These are phyloP conservation scores for Hypoxylon fragiforme DNA, from an alignment of 495 filamentous ascomycete genomes.

Conservation along the genomic window DNA sequence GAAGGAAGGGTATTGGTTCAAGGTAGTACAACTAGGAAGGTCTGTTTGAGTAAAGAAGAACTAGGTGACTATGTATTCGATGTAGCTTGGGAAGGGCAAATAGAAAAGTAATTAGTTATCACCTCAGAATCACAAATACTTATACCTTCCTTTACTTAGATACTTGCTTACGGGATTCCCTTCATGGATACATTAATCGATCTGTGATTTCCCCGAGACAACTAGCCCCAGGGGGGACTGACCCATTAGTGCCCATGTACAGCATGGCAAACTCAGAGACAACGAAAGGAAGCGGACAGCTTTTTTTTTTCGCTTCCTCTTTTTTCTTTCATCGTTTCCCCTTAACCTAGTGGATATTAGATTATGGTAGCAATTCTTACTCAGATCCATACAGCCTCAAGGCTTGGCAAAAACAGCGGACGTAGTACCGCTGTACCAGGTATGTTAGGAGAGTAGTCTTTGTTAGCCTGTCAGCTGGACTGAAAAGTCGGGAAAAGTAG, in stretches of 20 bases:
- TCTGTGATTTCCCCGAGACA: slow-evolving; percentile 15
- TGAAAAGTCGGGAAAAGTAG: slow-evolving; percentile 36
- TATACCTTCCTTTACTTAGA: slow-evolving; percentile 24
- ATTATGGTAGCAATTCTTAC: slow-evolving; percentile 24
- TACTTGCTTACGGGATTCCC: neutral
- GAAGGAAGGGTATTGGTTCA: slow-evolving; percentile 7
- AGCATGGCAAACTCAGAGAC: slow-evolving; percentile 4
- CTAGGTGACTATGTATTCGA: slow-evolving; percentile 4
- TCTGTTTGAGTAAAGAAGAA: slow-evolving; percentile 1
- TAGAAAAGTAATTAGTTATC: neutral
- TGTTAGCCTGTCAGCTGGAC: slow-evolving; percentile 28
- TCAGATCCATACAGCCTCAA: slow-evolving; percentile 31
- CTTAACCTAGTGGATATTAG: slow-evolving; percentile 16
- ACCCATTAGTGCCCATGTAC: neutral
- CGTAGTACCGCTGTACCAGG: neutral
- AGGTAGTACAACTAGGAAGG: neutral
- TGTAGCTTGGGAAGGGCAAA: slow-evolving; percentile 9
- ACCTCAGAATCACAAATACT: slow-evolving; percentile 27
- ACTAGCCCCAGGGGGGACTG: slow-evolving; percentile 14
- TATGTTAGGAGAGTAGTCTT: no score
- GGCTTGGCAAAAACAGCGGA: slow-evolving; percentile 19
- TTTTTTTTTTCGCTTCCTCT: slow-evolving; percentile 4
- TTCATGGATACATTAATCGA: no score
- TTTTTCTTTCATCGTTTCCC: slow-evolving; percentile 1
- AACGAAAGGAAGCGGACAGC: slow-evolving; percentile 6